Evolutionary conservation across 164 flowering plant species (phyloP), one percentile per base, ranked within the genome.

Genomic region (Pachysandra terminalis): DNA sequence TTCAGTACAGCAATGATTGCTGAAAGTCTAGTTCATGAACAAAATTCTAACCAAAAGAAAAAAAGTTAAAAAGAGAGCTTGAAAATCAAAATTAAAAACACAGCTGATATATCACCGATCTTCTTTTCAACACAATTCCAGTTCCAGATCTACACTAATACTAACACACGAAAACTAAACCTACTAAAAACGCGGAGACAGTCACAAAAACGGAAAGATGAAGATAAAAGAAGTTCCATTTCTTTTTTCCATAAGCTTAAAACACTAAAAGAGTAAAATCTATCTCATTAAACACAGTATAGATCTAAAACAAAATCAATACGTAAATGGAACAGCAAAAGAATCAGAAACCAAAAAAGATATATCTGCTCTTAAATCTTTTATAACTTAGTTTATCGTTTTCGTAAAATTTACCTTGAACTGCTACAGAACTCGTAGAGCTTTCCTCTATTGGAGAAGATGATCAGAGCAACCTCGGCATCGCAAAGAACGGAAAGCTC

Each of bases 371-470:
- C 14, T 65, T 19, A 55, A 59, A n/a, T n/a, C n/a, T n/a, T n/a
- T n/a, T n/a, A n/a, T n/a, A n/a, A n/a, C n/a, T n/a, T n/a, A n/a
- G n/a, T n/a, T n/a, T n/a, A n/a, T n/a, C n/a, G n/a, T n/a, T n/a
- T n/a, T n/a, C n/a, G n/a, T n/a, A n/a, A n/a, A n/a, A n/a, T n/a
- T 56, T 86, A 88, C 97, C 94, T 90, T 70, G 88, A 75, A 78
- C 85, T 87, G 69, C 92, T 90, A 88, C 89, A 85, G 70, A 89
- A 89, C 86, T 91, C 95, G 79, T 85, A 87, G 62, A 87, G 87
- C 71, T 91, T 89, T 75, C 97, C 97, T 79, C 95, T 82, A 85
- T 84, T 86, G 73, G 95, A 89, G 91, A 91, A 91, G 88, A 91
- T 83, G 81, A 89, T 89, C 75, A 91, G 85, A 78, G 93, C 97